phyloP scores from a whole-genome alignment of 257 asterid genomes.

The Solanum virginianum region DNA sequence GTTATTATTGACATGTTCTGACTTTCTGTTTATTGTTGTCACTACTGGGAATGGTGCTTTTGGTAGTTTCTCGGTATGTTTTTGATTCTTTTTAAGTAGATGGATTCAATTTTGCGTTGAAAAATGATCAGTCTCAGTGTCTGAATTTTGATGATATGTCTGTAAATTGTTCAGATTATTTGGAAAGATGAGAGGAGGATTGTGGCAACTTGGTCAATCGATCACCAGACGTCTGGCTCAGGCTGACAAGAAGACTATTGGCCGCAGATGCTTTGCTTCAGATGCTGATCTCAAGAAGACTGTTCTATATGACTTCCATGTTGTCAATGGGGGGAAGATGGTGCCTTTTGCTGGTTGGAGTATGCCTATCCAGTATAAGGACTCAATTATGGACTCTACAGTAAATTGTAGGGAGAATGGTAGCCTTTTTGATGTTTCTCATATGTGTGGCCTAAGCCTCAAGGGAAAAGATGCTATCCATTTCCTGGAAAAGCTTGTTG shows the following conservation, averaged over 20 bases:
- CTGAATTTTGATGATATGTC: background rate
- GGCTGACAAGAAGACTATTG: conserved; percentile 52
- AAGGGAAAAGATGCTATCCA: conserved; percentile 86
- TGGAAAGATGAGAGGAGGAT: conserved; percentile 82
- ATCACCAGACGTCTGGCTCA: conserved; percentile 73
- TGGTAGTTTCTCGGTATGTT: background rate
- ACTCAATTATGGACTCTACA: conserved; percentile 94
- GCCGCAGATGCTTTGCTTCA: conserved; percentile 79
- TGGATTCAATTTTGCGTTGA: background rate
- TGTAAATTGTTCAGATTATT: background rate
- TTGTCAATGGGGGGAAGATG: conserved; percentile 92
- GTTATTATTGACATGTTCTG: background rate
- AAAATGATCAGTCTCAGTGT: background rate
- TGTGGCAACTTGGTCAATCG: conserved; percentile 97
- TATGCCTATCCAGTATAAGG: conserved; percentile 99
- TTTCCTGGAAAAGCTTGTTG: conserved; percentile 86
- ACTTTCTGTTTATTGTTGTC: background rate
- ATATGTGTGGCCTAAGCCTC: conserved; percentile 96
- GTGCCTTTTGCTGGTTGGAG: conserved; percentile 99
- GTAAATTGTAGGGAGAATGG: conserved; percentile 94
- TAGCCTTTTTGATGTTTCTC: conserved; percentile 87
- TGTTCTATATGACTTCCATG: conserved; percentile 81
- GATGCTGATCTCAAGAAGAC: conserved; percentile 97
- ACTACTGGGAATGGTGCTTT: background rate
- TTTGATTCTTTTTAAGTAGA: background rate